Percentiles rank a stretch among this genome's conserved stretches.
Conservation (phyloP, 2,329 filamentous ascomycete species). For the Nigrospora sphaerica region DNA sequence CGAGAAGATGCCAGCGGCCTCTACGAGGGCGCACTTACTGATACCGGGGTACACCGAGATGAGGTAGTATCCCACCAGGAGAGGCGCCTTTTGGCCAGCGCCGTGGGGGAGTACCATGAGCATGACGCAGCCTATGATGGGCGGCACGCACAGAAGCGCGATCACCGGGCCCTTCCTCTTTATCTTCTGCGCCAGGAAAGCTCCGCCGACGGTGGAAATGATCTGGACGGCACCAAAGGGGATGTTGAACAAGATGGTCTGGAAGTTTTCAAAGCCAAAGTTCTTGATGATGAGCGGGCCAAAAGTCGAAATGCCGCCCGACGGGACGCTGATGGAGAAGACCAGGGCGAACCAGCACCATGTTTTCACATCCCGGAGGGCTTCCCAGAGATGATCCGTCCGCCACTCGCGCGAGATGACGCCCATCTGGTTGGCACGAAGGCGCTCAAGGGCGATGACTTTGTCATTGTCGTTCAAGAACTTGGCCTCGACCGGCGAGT, state of each 20-base stretch:
- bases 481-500: constrained; percentile 41
- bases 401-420: constrained; percentile 45
- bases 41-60: constrained; percentile 53
- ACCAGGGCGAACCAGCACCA: constrained; percentile 52
- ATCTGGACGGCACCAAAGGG: constrained; percentile 49
- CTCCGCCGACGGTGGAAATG: constrained; percentile 45
- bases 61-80: constrained; percentile 28
- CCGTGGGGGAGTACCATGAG: constrained; percentile 16
- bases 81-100: constrained; percentile 19
- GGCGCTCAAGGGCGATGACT: constrained; percentile 43
- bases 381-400: constrained; percentile 43
- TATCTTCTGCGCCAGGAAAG: constrained; percentile 37
- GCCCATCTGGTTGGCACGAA: constrained; percentile 48
- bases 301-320: constrained; percentile 47
- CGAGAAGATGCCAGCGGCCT: not conserved
- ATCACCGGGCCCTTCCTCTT: constrained; percentile 46
- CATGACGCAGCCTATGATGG: constrained; percentile 18
- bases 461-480: constrained; percentile 45
- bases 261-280: constrained; percentile 43
- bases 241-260: constrained; percentile 47
- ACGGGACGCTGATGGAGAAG: constrained; percentile 46
- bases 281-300: constrained; percentile 44
- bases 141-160: constrained; percentile 15
- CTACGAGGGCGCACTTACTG: constrained; percentile 22
- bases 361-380: constrained; percentile 49